A percentile compares a stretch with the other conserved stretches of the same genome.
Evolutionary conservation across 495 filamentous ascomycete genomes (phyloP).

Genomic region (Penicillium coffeae): DNA sequence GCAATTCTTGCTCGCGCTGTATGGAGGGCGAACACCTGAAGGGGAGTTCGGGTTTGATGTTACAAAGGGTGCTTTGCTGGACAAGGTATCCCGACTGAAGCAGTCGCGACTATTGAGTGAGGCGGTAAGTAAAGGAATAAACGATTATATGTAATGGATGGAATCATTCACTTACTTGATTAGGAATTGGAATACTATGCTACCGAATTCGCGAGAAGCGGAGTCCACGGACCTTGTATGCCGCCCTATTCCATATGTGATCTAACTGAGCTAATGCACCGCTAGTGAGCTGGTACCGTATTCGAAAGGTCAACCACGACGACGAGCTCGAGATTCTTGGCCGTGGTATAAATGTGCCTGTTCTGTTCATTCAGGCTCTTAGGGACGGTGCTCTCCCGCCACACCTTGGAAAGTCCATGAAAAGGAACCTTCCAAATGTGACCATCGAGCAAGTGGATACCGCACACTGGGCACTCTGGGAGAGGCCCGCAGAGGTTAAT

Average conservation of each 20-base stretch:
- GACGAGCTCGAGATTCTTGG: slow-evolving; percentile 60
- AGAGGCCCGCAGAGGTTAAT: slow-evolving; percentile 58
- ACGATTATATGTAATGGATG: too few species aligned
- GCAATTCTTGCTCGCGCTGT: slow-evolving; percentile 65
- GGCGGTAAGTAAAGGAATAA: slow-evolving; percentile 39
- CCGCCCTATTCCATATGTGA: background rate
- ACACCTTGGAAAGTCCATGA: slow-evolving; percentile 63
- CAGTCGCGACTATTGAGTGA: slow-evolving; percentile 55
- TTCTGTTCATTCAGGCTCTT: slow-evolving; percentile 70
- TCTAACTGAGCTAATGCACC: background rate
- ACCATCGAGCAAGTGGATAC: slow-evolving; percentile 55
- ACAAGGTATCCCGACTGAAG: slow-evolving; percentile 46
- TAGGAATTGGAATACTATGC: slow-evolving; percentile 75
- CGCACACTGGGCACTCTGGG: slow-evolving; percentile 67
- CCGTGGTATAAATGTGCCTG: slow-evolving; percentile 59
- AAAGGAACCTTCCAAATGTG: slow-evolving; percentile 56
- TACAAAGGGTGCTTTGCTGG: slow-evolving; percentile 52
- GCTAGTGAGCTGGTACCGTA: slow-evolving; percentile 79
- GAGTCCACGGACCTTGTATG: slow-evolving; percentile 70
- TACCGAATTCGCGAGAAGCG: slow-evolving; percentile 62
- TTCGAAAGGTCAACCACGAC: slow-evolving; percentile 62
- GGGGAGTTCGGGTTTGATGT: slow-evolving; percentile 53
- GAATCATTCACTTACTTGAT: slow-evolving; percentile 7
- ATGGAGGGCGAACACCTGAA: slow-evolving; percentile 55
- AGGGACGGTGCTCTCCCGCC: slow-evolving; percentile 66